phyloP scores from a whole-genome alignment of 331 rosid species.

The Acacia concinna region DNA sequence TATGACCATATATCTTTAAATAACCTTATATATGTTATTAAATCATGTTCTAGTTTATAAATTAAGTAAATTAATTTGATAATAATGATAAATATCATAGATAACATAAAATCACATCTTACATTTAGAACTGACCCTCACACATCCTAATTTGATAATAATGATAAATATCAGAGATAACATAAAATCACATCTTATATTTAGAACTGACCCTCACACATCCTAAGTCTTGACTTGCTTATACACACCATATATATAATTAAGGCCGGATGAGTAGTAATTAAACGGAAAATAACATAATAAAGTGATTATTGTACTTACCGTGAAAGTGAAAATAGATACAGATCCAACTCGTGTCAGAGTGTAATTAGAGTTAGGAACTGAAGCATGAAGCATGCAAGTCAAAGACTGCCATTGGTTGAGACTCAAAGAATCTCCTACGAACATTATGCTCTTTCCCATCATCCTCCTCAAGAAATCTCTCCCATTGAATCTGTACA shows the following conservation, averaged over 20 bases:
- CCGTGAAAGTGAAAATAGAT: conserved; percentile 67
- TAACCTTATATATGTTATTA: too few relatives aligned
- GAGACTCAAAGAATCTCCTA: conserved; percentile 84
- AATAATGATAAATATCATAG: not conserved
- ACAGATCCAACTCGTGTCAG: conserved; percentile 51
- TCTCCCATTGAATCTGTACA: conserved; percentile 62
- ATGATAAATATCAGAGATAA: too few relatives aligned
- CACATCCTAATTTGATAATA: too few relatives aligned
- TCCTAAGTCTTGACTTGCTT: too few relatives aligned
- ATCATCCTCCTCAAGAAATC: conserved; percentile 57
- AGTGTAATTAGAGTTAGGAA: conserved; percentile 59
- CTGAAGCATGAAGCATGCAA: conserved; percentile 68
- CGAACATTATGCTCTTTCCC: conserved; percentile 86
- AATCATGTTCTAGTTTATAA: too few relatives aligned
- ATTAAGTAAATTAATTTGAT: too few relatives aligned
- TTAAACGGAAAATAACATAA: not conserved
- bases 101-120: too few relatives aligned
- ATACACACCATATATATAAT: too few relatives aligned
- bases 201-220: too few relatives aligned
- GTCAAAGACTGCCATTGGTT: conserved; percentile 94
- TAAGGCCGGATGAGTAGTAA: not conserved
- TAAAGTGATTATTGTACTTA: conserved; percentile 12
- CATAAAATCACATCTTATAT: too few relatives aligned
- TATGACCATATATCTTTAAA: too few relatives aligned
- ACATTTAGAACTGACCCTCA: too few relatives aligned